Evolutionary conservation across 140 eudicot genomes (phyloP).

Genomic region (Flaveria floridana): DNA sequence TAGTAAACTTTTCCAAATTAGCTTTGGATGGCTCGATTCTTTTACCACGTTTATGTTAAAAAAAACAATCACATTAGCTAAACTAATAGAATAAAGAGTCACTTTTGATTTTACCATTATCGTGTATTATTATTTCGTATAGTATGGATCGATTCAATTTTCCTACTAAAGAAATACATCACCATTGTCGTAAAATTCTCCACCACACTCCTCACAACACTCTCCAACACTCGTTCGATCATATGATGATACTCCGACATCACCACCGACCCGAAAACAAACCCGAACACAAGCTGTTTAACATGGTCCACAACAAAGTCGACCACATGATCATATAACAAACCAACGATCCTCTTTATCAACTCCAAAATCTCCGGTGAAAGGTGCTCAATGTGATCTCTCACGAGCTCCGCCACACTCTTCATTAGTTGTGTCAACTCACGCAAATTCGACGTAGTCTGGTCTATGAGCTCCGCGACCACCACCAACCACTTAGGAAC

Average conservation of each 20-base stretch:
- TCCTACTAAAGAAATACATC: neutral
- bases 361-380: neutral
- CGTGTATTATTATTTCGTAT: neutral
- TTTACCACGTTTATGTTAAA: too few relatives aligned
- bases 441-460: neutral
- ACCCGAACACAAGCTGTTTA: neutral
- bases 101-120: neutral
- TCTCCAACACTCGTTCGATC: neutral
- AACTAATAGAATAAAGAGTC: neutral
- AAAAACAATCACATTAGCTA: too few relatives aligned
- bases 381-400: neutral
- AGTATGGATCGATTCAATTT: neutral
- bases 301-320: neutral
- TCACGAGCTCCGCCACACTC: neutral
- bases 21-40: too few relatives aligned
- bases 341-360: neutral
- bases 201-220: neutral
- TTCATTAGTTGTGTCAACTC: neutral
- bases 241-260: neutral
- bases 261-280: neutral
- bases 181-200: neutral
- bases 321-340: neutral
- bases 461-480: neutral
- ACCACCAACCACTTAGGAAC: neutral
- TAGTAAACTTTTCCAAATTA: too few relatives aligned